Percentiles rank a stretch among this genome's conserved stretches.
phyloP scores from a whole-genome alignment of 2,329 filamentous ascomycete species.

The Arthroderma sp. region DNA sequence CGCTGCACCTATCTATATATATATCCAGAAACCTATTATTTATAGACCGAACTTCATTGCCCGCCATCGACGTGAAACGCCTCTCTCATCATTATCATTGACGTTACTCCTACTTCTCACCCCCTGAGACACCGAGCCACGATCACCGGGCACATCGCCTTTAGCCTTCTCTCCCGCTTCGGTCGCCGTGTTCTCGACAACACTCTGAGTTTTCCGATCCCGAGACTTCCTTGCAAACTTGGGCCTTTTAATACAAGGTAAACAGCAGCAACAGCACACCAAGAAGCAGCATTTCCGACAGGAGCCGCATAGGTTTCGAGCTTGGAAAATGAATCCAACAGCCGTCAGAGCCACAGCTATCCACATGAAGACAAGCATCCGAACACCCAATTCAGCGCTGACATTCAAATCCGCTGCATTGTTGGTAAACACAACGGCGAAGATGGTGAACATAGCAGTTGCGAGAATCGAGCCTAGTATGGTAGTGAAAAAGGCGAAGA shows the following conservation, averaged over 20 bases:
- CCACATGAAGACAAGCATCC: slow-evolving; percentile 88
- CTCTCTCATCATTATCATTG: slow-evolving; percentile 1
- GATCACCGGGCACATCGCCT: neutral
- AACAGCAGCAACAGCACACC: neutral
- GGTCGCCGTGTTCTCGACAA: too few species aligned
- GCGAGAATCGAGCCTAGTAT: slow-evolving; percentile 60
- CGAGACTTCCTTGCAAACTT: neutral
- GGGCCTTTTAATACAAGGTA: neutral
- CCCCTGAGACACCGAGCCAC: neutral
- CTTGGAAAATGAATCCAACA: slow-evolving; percentile 59
- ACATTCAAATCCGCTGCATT: slow-evolving; percentile 64
- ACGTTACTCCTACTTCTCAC: neutral
- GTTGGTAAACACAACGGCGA: slow-evolving; percentile 60
- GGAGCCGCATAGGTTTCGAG: slow-evolving; percentile 29
- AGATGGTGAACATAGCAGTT: slow-evolving; percentile 72
- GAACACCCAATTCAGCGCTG: slow-evolving; percentile 50
- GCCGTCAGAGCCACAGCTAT: slow-evolving; percentile 54
- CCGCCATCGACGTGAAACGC: neutral
- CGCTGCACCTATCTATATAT: too few species aligned
- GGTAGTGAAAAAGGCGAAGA: slow-evolving; percentile 53
- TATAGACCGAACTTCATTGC: too few species aligned
- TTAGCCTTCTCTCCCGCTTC: too few species aligned
- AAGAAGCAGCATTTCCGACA: slow-evolving; percentile 1
- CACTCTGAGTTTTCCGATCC: too few species aligned
- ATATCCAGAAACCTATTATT: too few species aligned